phyloP scores from a whole-genome alignment of 805 yeast species.

The Metschnikowia lachancei region DNA sequence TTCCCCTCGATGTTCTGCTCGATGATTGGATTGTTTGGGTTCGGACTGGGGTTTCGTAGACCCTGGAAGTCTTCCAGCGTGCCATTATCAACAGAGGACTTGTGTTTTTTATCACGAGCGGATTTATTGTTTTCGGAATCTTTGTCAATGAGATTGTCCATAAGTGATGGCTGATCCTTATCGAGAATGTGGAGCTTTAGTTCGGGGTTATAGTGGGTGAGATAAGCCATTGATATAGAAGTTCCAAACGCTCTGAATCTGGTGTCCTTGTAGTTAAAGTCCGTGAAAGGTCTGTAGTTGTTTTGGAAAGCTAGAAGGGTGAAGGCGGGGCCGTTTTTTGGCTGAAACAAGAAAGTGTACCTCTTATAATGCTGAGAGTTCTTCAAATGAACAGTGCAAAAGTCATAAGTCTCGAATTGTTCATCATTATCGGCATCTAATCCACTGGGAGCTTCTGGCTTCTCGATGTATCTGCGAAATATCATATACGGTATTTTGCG shows the following conservation, averaged over 20 bases:
- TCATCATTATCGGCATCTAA: constrained; percentile 21
- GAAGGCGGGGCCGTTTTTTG: constrained; percentile 21
- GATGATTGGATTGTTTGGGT: constrained; percentile 25
- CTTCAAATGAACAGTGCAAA: constrained; percentile 34
- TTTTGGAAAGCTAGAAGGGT: constrained; percentile 34
- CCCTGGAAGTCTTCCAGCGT: background rate
- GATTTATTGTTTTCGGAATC: constrained; percentile 8
- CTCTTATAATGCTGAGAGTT: constrained; percentile 28
- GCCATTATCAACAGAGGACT: background rate
- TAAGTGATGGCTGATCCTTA: constrained; percentile 32
- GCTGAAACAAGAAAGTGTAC: constrained; percentile 28
- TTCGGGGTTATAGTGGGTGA: constrained; percentile 31
- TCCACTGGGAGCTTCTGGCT: constrained; percentile 24
- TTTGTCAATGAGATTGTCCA: constrained; percentile 35
- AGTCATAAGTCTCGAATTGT: constrained; percentile 32
- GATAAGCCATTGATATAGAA: constrained; percentile 29
- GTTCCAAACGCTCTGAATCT: constrained; percentile 41
- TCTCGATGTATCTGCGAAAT: constrained; percentile 32
- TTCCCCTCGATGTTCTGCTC: constrained; percentile 15
- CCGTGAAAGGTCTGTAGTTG: constrained; percentile 38
- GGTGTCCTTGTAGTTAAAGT: constrained; percentile 36
- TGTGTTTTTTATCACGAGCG: constrained; percentile 1
- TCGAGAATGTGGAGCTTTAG: constrained; percentile 36
- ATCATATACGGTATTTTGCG: constrained; percentile 35
- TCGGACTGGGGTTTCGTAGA: constrained; percentile 34